phyloP scores from a whole-genome alignment of 352 stramenopile genomes.

The Blastocystis sp. region DNA sequence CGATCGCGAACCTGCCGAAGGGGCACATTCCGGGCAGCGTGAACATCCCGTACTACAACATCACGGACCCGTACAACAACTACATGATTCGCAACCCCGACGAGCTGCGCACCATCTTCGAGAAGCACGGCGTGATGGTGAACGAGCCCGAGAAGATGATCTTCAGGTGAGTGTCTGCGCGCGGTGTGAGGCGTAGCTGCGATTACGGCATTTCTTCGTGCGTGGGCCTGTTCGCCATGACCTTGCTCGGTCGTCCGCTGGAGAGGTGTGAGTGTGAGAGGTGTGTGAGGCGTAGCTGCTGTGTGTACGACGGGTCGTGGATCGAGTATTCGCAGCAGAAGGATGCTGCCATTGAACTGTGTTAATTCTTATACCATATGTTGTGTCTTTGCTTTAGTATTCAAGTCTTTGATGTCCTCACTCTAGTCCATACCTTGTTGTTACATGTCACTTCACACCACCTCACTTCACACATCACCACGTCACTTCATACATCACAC shows the following conservation, averaged over 20 bases:
- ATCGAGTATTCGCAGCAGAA: slow-evolving; percentile 50
- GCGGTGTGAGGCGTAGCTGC: slow-evolving; percentile 27
- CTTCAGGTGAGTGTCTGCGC: background rate
- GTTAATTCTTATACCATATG: slow-evolving; percentile 10
- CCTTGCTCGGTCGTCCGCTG: slow-evolving; percentile 37
- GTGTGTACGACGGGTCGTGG: slow-evolving; percentile 64
- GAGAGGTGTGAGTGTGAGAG: background rate
- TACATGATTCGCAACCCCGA: slow-evolving; percentile 57
- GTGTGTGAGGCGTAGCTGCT: slow-evolving; percentile 27
- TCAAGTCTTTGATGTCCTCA: too few species aligned
- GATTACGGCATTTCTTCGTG: slow-evolving; percentile 67
- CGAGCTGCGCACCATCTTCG: slow-evolving; percentile 55
- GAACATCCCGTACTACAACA: slow-evolving; percentile 59
- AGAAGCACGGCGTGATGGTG: slow-evolving; percentile 63
- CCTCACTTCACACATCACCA: too few species aligned
- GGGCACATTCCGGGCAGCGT: slow-evolving; percentile 61
- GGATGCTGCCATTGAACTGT: slow-evolving; percentile 47
- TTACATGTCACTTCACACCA: too few species aligned
- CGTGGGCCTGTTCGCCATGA: slow-evolving; percentile 59
- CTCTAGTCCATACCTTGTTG: too few species aligned
- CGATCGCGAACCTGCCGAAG: slow-evolving; percentile 46
- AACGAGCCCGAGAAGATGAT: slow-evolving; percentile 63
- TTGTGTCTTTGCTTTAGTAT: background rate
- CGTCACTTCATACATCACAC: background rate
- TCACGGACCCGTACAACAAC: slow-evolving; percentile 66